phyloP scores from a whole-genome alignment of 441 rosid genomes.

The Erysimum cheiri region DNA sequence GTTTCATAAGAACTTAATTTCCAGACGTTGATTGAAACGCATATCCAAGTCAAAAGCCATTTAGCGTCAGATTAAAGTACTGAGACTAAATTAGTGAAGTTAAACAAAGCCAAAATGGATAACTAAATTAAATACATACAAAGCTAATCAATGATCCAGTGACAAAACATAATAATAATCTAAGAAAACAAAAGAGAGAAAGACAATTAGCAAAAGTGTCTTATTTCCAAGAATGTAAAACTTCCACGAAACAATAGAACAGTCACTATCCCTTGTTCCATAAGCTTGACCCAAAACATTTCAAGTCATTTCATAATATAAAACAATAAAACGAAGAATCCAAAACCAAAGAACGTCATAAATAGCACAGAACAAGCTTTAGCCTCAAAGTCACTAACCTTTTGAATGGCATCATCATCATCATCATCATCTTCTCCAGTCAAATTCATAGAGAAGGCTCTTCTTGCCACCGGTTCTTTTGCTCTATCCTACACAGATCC shows the following conservation, averaged over 20 bases:
- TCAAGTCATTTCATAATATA: conserved; percentile 32
- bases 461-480: conserved; percentile 44
- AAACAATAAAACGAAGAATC: conserved; percentile 26
- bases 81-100: conserved; percentile 20
- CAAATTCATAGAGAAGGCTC: conserved; percentile 64
- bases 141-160: neutral
- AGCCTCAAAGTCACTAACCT: conserved; percentile 31
- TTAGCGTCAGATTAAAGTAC: neutral
- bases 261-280: conserved; percentile 36
- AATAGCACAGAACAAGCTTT: conserved; percentile 22
- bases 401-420: conserved; percentile 50
- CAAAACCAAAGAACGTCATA: conserved; percentile 27
- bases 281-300: conserved; percentile 37
- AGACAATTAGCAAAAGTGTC: conserved; percentile 13
- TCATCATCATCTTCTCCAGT: conserved; percentile 40
- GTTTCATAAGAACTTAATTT: neutral
- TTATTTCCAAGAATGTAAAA: conserved; percentile 12
- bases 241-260: conserved; percentile 37
- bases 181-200: neutral
- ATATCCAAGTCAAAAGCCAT: neutral
- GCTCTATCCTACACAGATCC: conserved; percentile 62
- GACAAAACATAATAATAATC: conserved; percentile 3
- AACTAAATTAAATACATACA: conserved; percentile 5
- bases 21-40: conserved; percentile 9
- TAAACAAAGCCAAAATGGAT: conserved; percentile 16